Conservation (phyloP, 2,329 filamentous ascomycete species). For the Colletotrichum noveboracense region DNA sequence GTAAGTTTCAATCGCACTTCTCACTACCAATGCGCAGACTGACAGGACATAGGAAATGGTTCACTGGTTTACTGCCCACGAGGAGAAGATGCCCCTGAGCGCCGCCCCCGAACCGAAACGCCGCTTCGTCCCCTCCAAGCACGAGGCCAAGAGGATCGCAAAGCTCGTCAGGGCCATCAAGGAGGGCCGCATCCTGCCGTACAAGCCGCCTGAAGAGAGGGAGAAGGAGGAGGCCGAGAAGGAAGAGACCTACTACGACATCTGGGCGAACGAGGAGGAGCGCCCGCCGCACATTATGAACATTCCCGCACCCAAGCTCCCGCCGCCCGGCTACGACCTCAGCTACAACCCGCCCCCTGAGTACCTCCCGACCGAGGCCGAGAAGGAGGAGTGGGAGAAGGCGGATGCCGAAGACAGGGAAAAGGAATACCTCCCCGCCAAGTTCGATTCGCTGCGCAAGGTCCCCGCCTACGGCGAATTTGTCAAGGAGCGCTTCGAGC, state of each 20-base stretch:
- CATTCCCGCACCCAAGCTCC: constrained; percentile 89
- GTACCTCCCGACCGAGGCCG: constrained; percentile 86
- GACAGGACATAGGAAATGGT: constrained; percentile 69
- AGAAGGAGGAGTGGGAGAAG: constrained; percentile 85
- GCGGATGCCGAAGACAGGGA: constrained; percentile 89
- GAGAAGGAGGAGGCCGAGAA: constrained; percentile 75
- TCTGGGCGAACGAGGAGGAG: constrained; percentile 93
- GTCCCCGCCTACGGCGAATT: constrained; percentile 90
- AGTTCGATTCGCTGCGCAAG: constrained; percentile 83
- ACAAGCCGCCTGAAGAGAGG: constrained; percentile 73
- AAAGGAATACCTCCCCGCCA: constrained; percentile 83
- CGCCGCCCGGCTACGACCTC: constrained; percentile 92
- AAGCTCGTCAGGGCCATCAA: constrained; percentile 96
- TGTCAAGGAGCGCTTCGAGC: constrained; percentile 94
- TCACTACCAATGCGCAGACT: constrained; percentile 20
- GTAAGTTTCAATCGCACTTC: constrained; percentile 46
- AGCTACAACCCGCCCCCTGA: constrained; percentile 96
- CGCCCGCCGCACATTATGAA: constrained; percentile 90
- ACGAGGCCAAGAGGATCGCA: constrained; percentile 95
- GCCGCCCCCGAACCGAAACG: constrained; percentile 95
- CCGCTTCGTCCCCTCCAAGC: constrained; percentile 93
- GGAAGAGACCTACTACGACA: constrained; percentile 78
- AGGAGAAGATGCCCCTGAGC: constrained; percentile 93
- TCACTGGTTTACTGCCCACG: constrained; percentile 90
- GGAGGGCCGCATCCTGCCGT: constrained; percentile 92